Evolutionary conservation across 495 filamentous ascomycete species (phyloP), one percentile per base, ranked within the genome.

Genomic region (Echria macrotheca): DNA sequence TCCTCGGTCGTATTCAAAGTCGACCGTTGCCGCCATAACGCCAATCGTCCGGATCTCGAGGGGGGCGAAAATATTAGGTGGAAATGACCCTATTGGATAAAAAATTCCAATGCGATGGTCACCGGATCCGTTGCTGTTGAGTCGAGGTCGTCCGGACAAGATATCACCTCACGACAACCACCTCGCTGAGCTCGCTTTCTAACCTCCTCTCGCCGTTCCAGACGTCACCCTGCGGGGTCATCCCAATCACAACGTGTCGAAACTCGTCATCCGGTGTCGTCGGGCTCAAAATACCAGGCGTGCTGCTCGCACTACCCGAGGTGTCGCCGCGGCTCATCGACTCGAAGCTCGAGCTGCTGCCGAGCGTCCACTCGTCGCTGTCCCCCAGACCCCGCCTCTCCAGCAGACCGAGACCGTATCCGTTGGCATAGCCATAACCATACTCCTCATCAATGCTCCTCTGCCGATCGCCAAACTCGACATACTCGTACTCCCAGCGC

Each of bases 401-500:
- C n/a, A 69, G 47, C 21, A 67, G 47, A 5, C 63, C 63, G 1
- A 66, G 52, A 10, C 65, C 63, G 54, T 66, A 66, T 4, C 53
- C 55, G 40, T 37, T 53, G 17, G 46, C 42, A 18, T 50, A 38
- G 25, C 52, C 52, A 37, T 60, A 64, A 22, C 65, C 67, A 29
- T 60, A 53, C 51, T 71, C 69, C 49, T 74, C 71, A 40, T 69
- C 68, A 5, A 56, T n/a, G 6, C 52, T 36, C 44, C 57, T 61
- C 31, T 63, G 59, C 36, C 63, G 60, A 44, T 75, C 68, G 44
- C 91, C 91, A 36, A 81, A 62, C 64, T 96, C 91, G 37, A 90
- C 80, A 57, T 93, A 96, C 62, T 96, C 91, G 69, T 96, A 96
- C 56, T 96, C 85, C 91, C 91, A 96, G 26, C 91, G 82, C 66